These are phyloP conservation scores for Pichia sp. DNA, from an alignment of 1,139 yeast genomes.

Conservation along the genomic window DNA sequence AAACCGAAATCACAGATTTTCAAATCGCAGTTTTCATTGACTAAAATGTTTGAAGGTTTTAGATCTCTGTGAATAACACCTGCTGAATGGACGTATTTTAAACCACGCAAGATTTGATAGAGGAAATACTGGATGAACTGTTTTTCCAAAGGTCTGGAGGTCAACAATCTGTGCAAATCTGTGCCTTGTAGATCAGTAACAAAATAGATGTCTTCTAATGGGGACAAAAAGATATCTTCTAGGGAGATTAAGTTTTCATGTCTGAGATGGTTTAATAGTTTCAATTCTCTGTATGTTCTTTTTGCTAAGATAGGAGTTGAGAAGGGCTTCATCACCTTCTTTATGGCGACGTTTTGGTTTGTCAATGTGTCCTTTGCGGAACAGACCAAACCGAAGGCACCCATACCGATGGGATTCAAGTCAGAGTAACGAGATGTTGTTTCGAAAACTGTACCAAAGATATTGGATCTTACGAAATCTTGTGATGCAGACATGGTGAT, in stretches of 20 bases:
- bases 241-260: conserved; percentile 94
- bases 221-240: conserved; percentile 93
- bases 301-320: conserved; percentile 93
- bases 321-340: conserved; percentile 97
- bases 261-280: conserved; percentile 85
- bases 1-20: conserved; percentile 97
- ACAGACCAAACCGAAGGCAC: conserved; percentile 97
- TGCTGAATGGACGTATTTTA: conserved; percentile 95
- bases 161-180: conserved; percentile 85
- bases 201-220: conserved; percentile 94
- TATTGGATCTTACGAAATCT: conserved; percentile 44
- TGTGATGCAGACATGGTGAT: conserved; percentile 18
- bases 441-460: conserved; percentile 90
- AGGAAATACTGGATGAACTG: conserved; percentile 96
- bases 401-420: conserved; percentile 98
- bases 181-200: conserved; percentile 98
- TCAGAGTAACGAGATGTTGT: conserved; percentile 90
- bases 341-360: conserved; percentile 88
- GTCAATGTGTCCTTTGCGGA: conserved; percentile 93
- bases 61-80: conserved; percentile 96
- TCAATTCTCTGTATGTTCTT: conserved; percentile 93
- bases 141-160: conserved; percentile 91
- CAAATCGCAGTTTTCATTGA: conserved; percentile 94
- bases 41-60: conserved; percentile 88
- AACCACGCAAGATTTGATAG: conserved; percentile 89